phyloP scores from a whole-genome alignment of 2,329 filamentous ascomycete species.

The Simplicillium sp. region DNA sequence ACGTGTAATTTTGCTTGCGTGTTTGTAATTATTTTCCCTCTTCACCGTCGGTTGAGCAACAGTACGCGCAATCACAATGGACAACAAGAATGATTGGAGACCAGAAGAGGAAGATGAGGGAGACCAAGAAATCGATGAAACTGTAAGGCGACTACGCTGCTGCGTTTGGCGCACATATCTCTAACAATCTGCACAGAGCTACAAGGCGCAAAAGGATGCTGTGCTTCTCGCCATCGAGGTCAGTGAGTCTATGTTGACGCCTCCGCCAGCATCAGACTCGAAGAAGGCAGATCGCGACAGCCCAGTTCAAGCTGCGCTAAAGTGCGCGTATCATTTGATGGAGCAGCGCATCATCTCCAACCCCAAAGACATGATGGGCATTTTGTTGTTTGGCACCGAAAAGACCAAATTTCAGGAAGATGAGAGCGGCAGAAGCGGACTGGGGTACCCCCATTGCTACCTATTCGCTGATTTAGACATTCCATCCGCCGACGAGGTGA shows the following conservation, averaged over 20 bases:
- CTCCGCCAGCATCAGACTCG: constrained; percentile 51
- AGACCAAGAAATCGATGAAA: constrained; percentile 49
- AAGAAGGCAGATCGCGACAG: constrained; percentile 75
- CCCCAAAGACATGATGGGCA: constrained; percentile 94
- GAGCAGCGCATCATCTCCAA: constrained; percentile 97
- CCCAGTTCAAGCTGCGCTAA: constrained; percentile 72
- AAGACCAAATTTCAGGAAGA: constrained; percentile 70
- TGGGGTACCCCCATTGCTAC: constrained; percentile 85
- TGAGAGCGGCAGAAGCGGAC: constrained; percentile 45
- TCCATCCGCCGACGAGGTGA: constrained; percentile 80
- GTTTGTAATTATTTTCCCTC: too few relatives aligned
- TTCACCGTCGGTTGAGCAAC: too few relatives aligned
- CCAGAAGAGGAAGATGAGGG: constrained; percentile 58
- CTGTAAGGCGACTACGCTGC: constrained; percentile 28
- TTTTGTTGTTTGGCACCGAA: constrained; percentile 83
- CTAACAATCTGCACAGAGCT: constrained; percentile 46
- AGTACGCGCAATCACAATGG: constrained; percentile 17
- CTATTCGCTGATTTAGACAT: constrained; percentile 81
- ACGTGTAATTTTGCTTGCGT: too few relatives aligned
- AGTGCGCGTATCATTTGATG: constrained; percentile 92
- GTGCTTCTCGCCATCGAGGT: constrained; percentile 93
- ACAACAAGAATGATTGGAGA: constrained; percentile 31
- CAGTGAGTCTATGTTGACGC: constrained; percentile 74
- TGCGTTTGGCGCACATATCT: too few relatives aligned
- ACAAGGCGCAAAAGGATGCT: constrained; percentile 92